Conservation (phyloP, 768 basidiomycete genomes). For the Phylloporus rhodoxanthus region DNA sequence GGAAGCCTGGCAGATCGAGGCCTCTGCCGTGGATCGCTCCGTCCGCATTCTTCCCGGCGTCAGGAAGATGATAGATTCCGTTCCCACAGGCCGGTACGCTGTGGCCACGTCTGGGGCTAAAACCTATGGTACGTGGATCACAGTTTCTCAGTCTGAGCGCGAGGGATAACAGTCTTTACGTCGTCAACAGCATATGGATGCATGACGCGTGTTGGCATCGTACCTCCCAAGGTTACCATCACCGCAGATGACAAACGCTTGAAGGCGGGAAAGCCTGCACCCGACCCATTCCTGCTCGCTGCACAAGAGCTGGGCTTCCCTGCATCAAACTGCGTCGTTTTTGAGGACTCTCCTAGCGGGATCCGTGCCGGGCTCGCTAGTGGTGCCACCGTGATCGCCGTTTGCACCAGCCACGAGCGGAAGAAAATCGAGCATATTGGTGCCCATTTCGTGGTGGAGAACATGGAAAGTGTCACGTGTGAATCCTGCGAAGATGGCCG, state of each 20-base stretch:
- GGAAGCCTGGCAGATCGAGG: slow-evolving; percentile 53
- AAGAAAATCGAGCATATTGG: slow-evolving; percentile 49
- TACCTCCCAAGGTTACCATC: slow-evolving; percentile 61
- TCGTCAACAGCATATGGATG: slow-evolving; percentile 49
- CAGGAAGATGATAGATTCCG: slow-evolving; percentile 53
- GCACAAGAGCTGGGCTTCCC: slow-evolving; percentile 52
- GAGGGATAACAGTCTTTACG: background rate
- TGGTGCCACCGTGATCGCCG: slow-evolving; percentile 66
- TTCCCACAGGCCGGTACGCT: slow-evolving; percentile 62
- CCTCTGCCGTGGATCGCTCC: slow-evolving; percentile 51
- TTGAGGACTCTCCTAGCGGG: slow-evolving; percentile 67
- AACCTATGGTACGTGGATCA: slow-evolving; percentile 48
- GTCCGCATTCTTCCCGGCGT: slow-evolving; percentile 72
- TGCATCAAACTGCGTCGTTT: slow-evolving; percentile 61
- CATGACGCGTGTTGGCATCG: slow-evolving; percentile 65
- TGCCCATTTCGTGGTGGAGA: slow-evolving; percentile 51
- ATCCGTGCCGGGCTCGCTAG: slow-evolving; percentile 67
- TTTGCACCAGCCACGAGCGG: slow-evolving; percentile 68
- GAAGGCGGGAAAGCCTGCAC: slow-evolving; percentile 58
- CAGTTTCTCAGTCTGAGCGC: background rate
- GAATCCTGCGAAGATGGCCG: slow-evolving; percentile 35
- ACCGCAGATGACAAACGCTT: slow-evolving; percentile 73
- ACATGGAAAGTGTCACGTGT: slow-evolving; percentile 46
- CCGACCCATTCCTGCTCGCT: slow-evolving; percentile 60
- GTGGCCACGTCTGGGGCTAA: slow-evolving; percentile 72